A percentile compares a stretch with the other conserved stretches of the same genome.
Evolutionary conservation across 176 grass and related monocot species (phyloP).

Genomic region (Eragrostis nindensis): DNA sequence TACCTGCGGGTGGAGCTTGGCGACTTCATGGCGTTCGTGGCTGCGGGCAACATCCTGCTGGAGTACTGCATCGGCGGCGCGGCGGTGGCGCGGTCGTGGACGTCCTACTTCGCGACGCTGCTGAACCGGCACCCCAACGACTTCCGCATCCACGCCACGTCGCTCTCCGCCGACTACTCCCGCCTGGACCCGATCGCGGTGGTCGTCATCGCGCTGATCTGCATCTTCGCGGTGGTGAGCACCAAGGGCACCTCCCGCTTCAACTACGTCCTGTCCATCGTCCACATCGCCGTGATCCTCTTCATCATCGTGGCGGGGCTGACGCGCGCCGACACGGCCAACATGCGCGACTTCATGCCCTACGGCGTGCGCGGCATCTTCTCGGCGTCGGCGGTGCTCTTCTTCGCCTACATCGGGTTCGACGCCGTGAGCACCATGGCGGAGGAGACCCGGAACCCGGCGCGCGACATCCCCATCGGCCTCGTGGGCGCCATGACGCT

Average conservation of each 20-base stretch:
- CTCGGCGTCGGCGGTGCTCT: slow-evolving; percentile 72
- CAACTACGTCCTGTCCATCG: slow-evolving; percentile 81
- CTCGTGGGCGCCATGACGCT: slow-evolving; percentile 75
- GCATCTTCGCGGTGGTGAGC: slow-evolving; percentile 56
- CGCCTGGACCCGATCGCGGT: slow-evolving; percentile 84
- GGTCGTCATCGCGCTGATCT: slow-evolving; percentile 56
- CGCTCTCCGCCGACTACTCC: slow-evolving; percentile 62
- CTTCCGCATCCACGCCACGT: slow-evolving; percentile 74
- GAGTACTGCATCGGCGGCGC: slow-evolving; percentile 82
- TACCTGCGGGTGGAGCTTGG: slow-evolving; percentile 90
- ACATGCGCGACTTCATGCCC: slow-evolving; percentile 65
- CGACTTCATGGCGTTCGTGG: slow-evolving; percentile 89
- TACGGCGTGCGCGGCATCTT: slow-evolving; percentile 69
- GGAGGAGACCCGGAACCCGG: slow-evolving; percentile 81
- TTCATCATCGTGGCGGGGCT: slow-evolving; percentile 79
- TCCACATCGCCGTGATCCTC: slow-evolving; percentile 65
- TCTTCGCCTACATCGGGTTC: slow-evolving; percentile 94
- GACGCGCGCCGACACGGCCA: slow-evolving; percentile 46
- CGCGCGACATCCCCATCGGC: slow-evolving; percentile 71
- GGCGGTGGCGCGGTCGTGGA: slow-evolving; percentile 77
- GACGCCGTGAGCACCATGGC: slow-evolving; percentile 93
- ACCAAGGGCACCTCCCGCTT: slow-evolving; percentile 93
- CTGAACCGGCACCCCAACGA: slow-evolving; percentile 60
- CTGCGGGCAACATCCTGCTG: slow-evolving; percentile 86
- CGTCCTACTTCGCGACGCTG: slow-evolving; percentile 91